phyloP scores from a whole-genome alignment of 2,329 filamentous ascomycete genomes.

The Sporothrix pseudoabietina region DNA sequence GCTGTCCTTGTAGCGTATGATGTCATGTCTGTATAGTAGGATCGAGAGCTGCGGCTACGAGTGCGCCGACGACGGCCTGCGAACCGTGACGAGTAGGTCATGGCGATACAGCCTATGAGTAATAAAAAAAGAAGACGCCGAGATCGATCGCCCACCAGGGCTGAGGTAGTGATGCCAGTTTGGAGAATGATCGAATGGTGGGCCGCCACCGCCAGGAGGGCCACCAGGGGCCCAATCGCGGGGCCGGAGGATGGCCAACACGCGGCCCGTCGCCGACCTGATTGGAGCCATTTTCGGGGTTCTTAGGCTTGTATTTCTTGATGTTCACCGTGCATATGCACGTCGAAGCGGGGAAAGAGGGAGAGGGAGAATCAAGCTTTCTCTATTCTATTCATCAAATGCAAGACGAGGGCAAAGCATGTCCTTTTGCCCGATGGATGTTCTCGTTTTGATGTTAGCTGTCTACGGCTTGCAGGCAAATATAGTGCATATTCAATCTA shows the following conservation, averaged over 20 bases:
- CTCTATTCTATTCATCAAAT: neutral
- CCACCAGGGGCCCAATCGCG: conserved; percentile 17
- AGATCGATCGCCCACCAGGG: conserved; percentile 14
- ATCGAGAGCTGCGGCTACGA: neutral
- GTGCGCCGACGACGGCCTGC: neutral
- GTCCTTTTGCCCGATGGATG: conserved; percentile 6
- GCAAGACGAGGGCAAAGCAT: neutral
- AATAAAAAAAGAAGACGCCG: conserved; percentile 19
- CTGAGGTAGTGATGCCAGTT: conserved; percentile 16
- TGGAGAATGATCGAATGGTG: neutral
- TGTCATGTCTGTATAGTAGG: conserved; percentile 9
- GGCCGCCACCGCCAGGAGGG: neutral
- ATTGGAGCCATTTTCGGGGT: neutral
- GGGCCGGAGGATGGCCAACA: neutral
- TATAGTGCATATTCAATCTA: neutral
- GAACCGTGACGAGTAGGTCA: conserved; percentile 19
- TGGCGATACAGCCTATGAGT: conserved; percentile 19
- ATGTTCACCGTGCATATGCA: conserved; percentile 11
- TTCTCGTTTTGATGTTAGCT: neutral
- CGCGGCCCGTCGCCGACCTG: neutral
- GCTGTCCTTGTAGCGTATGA: neutral
- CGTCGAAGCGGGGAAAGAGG: neutral
- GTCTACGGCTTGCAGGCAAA: neutral
- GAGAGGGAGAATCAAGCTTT: neutral
- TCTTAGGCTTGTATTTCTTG: too few species aligned